Evolutionary conservation across 495 filamentous ascomycete species (phyloP).

Genomic region (Cercophora sp.): DNA sequence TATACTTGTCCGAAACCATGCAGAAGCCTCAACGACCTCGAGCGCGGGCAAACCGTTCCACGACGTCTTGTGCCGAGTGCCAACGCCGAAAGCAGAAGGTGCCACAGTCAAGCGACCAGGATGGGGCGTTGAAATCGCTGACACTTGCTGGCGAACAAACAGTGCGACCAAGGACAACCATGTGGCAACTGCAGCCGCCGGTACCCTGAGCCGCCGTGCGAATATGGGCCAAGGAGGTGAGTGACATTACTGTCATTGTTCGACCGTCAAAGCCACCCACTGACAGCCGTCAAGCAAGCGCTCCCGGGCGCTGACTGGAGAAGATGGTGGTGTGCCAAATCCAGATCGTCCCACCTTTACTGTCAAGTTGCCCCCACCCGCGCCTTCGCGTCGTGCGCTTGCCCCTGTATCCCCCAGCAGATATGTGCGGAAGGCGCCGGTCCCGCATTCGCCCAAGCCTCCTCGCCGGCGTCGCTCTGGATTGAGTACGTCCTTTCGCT

Average conservation of each 20-base stretch:
- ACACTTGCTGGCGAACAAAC: background rate
- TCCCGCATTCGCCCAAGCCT: background rate
- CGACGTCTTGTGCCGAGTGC: constrained; percentile 18
- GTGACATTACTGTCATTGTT: background rate
- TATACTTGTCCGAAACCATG: background rate
- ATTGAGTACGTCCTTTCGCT: too few species aligned
- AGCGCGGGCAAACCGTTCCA: constrained; percentile 4
- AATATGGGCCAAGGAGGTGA: constrained; percentile 14
- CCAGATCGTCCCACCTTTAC: constrained; percentile 7
- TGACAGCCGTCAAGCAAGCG: background rate
- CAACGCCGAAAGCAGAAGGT: constrained; percentile 18
- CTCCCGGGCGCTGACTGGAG: background rate
- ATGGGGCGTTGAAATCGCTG: background rate
- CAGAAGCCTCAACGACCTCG: constrained; percentile 1
- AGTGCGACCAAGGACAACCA: constrained; percentile 19
- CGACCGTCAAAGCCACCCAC: background rate
- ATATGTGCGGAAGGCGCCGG: constrained; percentile 5
- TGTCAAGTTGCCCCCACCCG: background rate
- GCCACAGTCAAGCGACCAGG: background rate
- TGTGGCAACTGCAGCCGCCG: constrained; percentile 17
- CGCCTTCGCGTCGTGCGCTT: background rate
- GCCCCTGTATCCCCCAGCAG: background rate
- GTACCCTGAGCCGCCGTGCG: constrained; percentile 12
- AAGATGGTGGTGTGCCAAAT: background rate
- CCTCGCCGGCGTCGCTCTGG: background rate